Conservation (phyloP, 805 yeast species). For the Yamadazyma scolyti region DNA sequence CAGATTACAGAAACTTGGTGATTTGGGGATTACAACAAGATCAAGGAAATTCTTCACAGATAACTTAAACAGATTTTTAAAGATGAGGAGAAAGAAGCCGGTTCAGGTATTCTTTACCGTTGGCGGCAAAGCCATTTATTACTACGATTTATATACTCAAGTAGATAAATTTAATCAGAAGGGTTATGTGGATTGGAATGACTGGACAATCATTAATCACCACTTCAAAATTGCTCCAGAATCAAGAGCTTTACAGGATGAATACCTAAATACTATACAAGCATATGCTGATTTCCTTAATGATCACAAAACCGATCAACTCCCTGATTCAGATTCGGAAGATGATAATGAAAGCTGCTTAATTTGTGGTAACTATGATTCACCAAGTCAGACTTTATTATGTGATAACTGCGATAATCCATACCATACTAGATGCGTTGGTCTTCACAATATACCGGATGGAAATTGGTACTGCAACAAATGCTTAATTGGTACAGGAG, state of each 20-base stretch:
- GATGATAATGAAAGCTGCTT: conserved; percentile 38
- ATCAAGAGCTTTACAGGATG: conserved; percentile 16
- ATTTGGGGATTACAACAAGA: conserved; percentile 59
- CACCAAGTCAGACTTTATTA: conserved; percentile 46
- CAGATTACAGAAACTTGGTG: conserved; percentile 62
- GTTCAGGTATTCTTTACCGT: conserved; percentile 19
- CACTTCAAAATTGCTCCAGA: conserved; percentile 18
- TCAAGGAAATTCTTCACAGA: conserved; percentile 59
- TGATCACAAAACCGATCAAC: conserved; percentile 19
- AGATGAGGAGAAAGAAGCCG: conserved; percentile 37
- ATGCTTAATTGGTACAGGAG: conserved; percentile 84
- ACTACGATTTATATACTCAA: conserved; percentile 37
- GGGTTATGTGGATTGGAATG: conserved; percentile 13
- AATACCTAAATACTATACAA: conserved; percentile 21
- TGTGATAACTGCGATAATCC: conserved; percentile 76
- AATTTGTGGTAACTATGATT: conserved; percentile 45
- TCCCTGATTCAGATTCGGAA: conserved; percentile 29
- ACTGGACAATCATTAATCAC: conserved; percentile 21
- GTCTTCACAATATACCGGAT: conserved; percentile 45
- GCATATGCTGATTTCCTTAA: conserved; percentile 31
- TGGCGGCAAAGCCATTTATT: conserved; percentile 18
- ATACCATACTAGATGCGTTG: conserved; percentile 67
- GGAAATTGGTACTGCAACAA: conserved; percentile 77
- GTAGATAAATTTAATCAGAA: conserved; percentile 24
- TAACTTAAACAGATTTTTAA: conserved; percentile 56